Base-by-base conservation (phyloP, 2,329 filamentous ascomycete genomes). In the Colletotrichum sp. region DNA sequence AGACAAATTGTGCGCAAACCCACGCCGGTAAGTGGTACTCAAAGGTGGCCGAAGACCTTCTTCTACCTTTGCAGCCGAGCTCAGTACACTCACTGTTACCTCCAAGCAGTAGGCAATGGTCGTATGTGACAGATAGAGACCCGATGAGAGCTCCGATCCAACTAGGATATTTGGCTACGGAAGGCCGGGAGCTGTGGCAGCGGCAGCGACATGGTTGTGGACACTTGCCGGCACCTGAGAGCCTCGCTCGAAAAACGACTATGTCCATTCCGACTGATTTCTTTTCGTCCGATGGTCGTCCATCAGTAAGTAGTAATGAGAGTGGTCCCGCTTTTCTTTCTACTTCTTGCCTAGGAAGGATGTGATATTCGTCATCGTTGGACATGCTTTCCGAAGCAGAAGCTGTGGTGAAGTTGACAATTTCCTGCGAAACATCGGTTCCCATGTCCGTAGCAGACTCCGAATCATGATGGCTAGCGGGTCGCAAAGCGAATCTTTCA, bases 1-100 rank as follows among this genome's bases (percentile, higher is more conserved):
- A 63, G 6, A 76, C 4, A 4, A 34, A 9, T 8, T 12, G 24
- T 9, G 63, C 63, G 15, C 70, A 76, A 9, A 76, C 9, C 73
- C 69, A 76, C 0, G 39, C 0, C 2, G 73, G 73, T 4, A 73
- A 59, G 0, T 52, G 59, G 10, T 73, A 76, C 1, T 2, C 62
- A 3, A 60, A 57, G 2, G 28, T 63, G 1, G 32, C 28, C 1
- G 39, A 63, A 21, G 18, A 18, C 3, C 24, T 13, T 2, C 5
- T 6, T 2, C 1, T 55, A 3, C 18, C 36, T 4, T 24, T 57
- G 39, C 70, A 76, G 5, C 10, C 9, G 1, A 0, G 1, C 8
- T 60, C 55, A 1, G 21, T 32, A 32, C 73, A 76, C 2, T 32
- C 32, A 3, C 3, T 3, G 6, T 10, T 12, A 1, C 34, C 12